A percentile compares a stretch with the other conserved stretches of the same genome.
Evolutionary conservation across 768 basidiomycete species (phyloP).

Genomic region (Boletus sp.): DNA sequence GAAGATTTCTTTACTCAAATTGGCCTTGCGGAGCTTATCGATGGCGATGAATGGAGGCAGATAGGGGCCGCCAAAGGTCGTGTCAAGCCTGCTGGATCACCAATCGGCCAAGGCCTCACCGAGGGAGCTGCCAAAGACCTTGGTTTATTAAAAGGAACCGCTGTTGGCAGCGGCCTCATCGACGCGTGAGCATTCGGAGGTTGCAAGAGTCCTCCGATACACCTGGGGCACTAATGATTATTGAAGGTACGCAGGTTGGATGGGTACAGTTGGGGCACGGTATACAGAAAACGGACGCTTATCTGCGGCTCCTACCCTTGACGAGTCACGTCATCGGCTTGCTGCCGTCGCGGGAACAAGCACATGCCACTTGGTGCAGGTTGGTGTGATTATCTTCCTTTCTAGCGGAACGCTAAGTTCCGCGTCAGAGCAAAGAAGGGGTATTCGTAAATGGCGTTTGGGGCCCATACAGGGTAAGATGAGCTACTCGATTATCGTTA

Average conservation of each 20-base stretch:
- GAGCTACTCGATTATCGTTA: neutral
- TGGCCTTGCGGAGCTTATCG: slow-evolving; percentile 69
- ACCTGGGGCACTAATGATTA: neutral
- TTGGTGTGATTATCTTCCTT: slow-evolving; percentile 24
- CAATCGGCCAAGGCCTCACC: slow-evolving; percentile 82
- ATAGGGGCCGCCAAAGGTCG: slow-evolving; percentile 67
- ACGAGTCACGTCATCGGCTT: slow-evolving; percentile 77
- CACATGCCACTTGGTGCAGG: slow-evolving; percentile 94
- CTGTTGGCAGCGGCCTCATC: slow-evolving; percentile 93
- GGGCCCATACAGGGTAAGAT: slow-evolving; percentile 77
- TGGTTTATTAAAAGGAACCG: slow-evolving; percentile 80
- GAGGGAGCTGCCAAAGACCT: slow-evolving; percentile 79
- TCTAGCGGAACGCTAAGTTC: neutral
- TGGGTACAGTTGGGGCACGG: slow-evolving; percentile 89
- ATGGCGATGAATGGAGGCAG: slow-evolving; percentile 63
- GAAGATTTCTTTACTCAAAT: slow-evolving; percentile 83
- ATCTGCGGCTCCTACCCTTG: slow-evolving; percentile 59
- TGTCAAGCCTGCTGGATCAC: slow-evolving; percentile 78
- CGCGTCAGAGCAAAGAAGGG: slow-evolving; percentile 66
- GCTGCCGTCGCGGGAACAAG: slow-evolving; percentile 96
- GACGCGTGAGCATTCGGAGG: slow-evolving; percentile 66
- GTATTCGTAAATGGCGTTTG: slow-evolving; percentile 91
- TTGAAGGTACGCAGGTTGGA: slow-evolving; percentile 87
- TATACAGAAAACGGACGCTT: slow-evolving; percentile 52
- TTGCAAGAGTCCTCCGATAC: neutral